Evolutionary conservation across 1,284 basidiomycete genomes (phyloP), one percentile per base, ranked within the genome.

Genomic region (Crocinoboletus sp.): DNA sequence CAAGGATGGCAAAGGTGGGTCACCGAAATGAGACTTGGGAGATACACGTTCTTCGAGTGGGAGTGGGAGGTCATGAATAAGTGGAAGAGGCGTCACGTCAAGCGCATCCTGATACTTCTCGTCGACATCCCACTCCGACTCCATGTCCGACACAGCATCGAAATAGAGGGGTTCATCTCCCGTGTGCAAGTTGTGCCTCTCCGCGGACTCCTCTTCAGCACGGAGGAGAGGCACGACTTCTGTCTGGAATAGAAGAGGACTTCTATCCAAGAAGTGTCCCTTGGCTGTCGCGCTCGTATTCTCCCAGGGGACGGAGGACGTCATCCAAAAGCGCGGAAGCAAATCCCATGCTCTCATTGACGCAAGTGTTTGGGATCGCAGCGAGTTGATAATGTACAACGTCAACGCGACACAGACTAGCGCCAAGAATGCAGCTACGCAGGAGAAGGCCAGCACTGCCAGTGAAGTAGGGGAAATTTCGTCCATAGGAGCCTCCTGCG

Each of bases 41-140:
- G 40, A 38, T 23, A 29, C 41, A 33, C 44, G 44, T 34, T 46
- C 50, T 11, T 46, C 45, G 6, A 38, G 43, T 34, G 64, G 53
- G 39, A 53, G 52, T n/a, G n/a, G n/a, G n/a, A n/a, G n/a, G 40
- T 55, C 52, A 30, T 47, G 49, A 38, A 41, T 28, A 41, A 41
- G 45, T 13, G 56, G 45, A 32, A 58, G 49, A n/a, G 59, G 59
- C 3, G 50, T 65, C 35, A 27, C 42, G 30, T 63, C 62, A 17
- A 63, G 53, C 5, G 66, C 65, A 46, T 72, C 72, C 34, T 66
- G 60, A 48, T 63, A 70, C 41, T 68, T 67, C 49, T 67, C 70
- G 38, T 69, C 63, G 4, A 49, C 17, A 19, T 59, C 64, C 41
- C 15, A 39, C 22, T 57, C 55, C 32, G 49, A 59, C 7, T 49